Conservation (phyloP, 2,329 filamentous ascomycete species). For the Aspergillus udagawae region DNA sequence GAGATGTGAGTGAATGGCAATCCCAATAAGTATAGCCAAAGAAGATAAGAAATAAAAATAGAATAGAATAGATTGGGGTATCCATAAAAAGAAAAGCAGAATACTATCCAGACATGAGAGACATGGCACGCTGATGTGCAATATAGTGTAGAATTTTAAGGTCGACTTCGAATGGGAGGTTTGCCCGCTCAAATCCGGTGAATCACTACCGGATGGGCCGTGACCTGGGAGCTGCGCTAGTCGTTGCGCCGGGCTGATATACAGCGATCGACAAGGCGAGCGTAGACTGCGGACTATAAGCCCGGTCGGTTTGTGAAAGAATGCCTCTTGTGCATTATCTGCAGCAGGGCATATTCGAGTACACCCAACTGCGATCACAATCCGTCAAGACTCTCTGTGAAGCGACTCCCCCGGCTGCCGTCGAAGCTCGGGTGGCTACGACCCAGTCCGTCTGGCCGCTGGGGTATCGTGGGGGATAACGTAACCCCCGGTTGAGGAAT, state of each 20-base stretch:
- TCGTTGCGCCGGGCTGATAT: background rate
- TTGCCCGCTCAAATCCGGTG: background rate
- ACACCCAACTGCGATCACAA: background rate
- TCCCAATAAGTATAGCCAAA: background rate
- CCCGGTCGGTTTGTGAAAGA: background rate
- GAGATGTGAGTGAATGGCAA: background rate
- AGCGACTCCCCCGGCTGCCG: conserved; percentile 44
- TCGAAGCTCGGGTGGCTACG: conserved; percentile 41
- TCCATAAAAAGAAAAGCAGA: conserved; percentile 5
- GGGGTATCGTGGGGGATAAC: conserved; percentile 21
- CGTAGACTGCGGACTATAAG: background rate
- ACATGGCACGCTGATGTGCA: background rate
- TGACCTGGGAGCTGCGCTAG: background rate
- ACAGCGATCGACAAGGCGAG: background rate
- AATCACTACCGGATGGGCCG: background rate
- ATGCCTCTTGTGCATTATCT: conserved; percentile 2
- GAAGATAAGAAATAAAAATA: conserved; percentile 9
- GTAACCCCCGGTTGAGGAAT: conserved; percentile 24
- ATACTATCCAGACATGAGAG: conserved; percentile 6
- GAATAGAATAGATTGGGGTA: conserved; percentile 5
- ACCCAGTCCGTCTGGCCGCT: conserved; percentile 38
- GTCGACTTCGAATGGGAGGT: background rate
- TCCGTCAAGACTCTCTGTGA: conserved; percentile 36
- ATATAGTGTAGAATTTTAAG: background rate
- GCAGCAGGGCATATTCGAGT: conserved; percentile 5